Percentiles rank a stretch among this genome's conserved stretches.
Conservation (phyloP, 1,139 yeast genomes). For the Diutina pseudorugosa region DNA sequence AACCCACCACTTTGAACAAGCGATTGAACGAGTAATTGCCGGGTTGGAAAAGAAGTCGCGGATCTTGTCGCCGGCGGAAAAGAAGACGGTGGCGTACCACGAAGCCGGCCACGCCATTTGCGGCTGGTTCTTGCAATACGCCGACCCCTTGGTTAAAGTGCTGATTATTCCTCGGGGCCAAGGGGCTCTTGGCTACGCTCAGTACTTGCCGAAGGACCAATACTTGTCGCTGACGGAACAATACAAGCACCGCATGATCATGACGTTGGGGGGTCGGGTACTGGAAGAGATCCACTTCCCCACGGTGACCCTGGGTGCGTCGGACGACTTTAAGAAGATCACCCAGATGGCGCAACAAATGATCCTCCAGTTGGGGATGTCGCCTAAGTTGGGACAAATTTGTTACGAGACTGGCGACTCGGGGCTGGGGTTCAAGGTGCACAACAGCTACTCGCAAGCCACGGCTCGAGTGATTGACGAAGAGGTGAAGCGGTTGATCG, state of each 20-base stretch:
- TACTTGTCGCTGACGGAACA: slow-evolving; percentile 57
- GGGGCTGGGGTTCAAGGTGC: slow-evolving; percentile 38
- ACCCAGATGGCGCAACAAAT: slow-evolving; percentile 68
- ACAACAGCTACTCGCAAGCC: slow-evolving; percentile 57
- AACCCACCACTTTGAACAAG: slow-evolving; percentile 58
- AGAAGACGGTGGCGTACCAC: slow-evolving; percentile 67
- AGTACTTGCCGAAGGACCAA: slow-evolving; percentile 68
- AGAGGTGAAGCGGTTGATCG: slow-evolving; percentile 53
- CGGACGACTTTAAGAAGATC: slow-evolving; percentile 71
- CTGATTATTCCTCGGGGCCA: slow-evolving; percentile 79
- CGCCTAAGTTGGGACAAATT: slow-evolving; percentile 52
- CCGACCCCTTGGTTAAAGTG: slow-evolving; percentile 69
- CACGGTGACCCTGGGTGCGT: slow-evolving; percentile 74
- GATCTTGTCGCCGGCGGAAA: slow-evolving; percentile 57
- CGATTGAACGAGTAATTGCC: slow-evolving; percentile 73
- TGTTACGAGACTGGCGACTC: slow-evolving; percentile 38
- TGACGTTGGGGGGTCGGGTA: slow-evolving; percentile 75
- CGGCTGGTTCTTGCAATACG: slow-evolving; percentile 62
- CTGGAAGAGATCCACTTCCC: slow-evolving; percentile 66
- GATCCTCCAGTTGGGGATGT: slow-evolving; percentile 73
- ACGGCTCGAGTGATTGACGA: slow-evolving; percentile 56
- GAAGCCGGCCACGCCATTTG: slow-evolving; percentile 80
- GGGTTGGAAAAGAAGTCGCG: slow-evolving; percentile 68
- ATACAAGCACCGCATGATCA: slow-evolving; percentile 60
- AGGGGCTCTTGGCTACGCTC: slow-evolving; percentile 79